Percentiles rank a stretch among this genome's conserved stretches.
Conservation (phyloP, 495 filamentous ascomycete species). For the Jackrogersella minutella region DNA sequence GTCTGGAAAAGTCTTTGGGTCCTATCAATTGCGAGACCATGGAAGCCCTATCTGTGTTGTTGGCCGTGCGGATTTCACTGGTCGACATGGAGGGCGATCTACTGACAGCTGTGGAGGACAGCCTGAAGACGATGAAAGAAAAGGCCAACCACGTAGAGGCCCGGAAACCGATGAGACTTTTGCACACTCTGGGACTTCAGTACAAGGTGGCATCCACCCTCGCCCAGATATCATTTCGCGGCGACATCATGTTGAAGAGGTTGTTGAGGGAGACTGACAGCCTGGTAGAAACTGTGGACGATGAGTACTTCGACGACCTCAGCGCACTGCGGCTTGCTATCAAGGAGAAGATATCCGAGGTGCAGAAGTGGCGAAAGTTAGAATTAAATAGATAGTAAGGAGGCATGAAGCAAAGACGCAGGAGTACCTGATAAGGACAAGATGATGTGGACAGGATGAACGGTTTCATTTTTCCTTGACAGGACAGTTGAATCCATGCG, state of each 20-base stretch:
- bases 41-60: constrained; percentile 2
- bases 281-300: background rate
- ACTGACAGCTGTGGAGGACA: background rate
- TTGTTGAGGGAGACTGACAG: background rate
- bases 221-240: background rate
- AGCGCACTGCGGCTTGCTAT: background rate
- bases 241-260: background rate
- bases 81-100: background rate
- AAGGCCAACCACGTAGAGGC: background rate
- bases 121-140: background rate
- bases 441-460: no score
- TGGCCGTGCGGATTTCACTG: constrained; percentile 1
- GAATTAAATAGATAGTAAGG: background rate
- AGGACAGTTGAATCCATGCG: no score
- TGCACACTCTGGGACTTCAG: background rate
- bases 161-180: background rate
- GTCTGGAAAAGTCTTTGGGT: constrained; percentile 1
- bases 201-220: constrained; percentile 11
- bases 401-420: background rate
- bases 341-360: background rate
- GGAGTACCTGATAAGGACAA: no score
- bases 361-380: background rate
- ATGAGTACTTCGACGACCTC: background rate
- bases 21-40: constrained; percentile 1
- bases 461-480: no score